A percentile compares a stretch with the other conserved stretches of the same genome.
These are phyloP conservation scores for Penicillium taxi DNA, from an alignment of 495 filamentous ascomycete genomes.

Conservation along the genomic window DNA sequence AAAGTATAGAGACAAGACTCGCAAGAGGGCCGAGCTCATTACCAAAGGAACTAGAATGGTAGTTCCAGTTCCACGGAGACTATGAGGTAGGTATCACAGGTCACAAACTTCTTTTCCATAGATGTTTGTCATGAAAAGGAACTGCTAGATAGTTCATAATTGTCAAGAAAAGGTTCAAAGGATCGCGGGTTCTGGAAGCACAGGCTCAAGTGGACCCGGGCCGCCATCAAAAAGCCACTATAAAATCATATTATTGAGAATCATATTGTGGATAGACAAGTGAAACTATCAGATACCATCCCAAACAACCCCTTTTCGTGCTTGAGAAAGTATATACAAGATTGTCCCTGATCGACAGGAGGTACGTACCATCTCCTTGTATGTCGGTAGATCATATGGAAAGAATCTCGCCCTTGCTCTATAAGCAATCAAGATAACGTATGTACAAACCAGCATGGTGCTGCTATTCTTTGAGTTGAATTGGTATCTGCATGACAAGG, in stretches of 20 bases:
- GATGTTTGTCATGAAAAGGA: background rate
- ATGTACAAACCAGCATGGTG: no score
- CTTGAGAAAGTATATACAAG: no score
- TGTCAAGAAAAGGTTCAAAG: constrained; percentile 6
- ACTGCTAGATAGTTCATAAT: no score
- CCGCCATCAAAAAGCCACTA: no score
- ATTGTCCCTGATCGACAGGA: constrained; percentile 7
- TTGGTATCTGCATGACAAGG: no score
- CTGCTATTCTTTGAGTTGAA: no score
- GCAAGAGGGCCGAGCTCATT: constrained; percentile 19
- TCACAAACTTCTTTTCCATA: constrained; percentile 1
- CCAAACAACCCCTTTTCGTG: no score
- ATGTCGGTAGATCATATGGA: no score
- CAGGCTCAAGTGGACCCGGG: constrained; percentile 1
- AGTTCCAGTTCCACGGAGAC: constrained; percentile 18
- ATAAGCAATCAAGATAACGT: background rate
- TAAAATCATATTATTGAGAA: no score
- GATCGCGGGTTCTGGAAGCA: background rate
- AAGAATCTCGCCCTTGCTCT: constrained; percentile 8
- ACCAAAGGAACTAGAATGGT: constrained; percentile 11
- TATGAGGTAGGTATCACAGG: constrained; percentile 24
- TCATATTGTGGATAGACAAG: no score
- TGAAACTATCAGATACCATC: no score
- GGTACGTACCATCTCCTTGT: no score
- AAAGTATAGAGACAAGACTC: background rate